Conservation (phyloP, 2,329 filamentous ascomycete genomes). For the Venturia nashicola region DNA sequence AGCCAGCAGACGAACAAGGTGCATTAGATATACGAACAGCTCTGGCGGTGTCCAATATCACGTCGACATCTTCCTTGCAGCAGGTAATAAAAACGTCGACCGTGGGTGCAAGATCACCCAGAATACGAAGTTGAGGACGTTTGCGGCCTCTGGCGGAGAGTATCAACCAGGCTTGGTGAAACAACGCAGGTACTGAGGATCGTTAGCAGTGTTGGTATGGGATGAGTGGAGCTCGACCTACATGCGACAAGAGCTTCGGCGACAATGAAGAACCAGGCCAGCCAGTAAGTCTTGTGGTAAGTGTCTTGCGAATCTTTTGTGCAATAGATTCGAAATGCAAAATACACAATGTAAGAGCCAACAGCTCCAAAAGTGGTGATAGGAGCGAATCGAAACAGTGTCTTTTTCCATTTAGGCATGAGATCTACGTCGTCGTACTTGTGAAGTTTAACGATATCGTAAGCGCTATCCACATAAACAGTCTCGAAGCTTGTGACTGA, state of each 20-base stretch:
- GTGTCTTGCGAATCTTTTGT: constrained; percentile 38
- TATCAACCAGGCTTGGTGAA: constrained; percentile 9
- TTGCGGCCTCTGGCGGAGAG: constrained; percentile 4
- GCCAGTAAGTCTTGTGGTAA: constrained; percentile 28
- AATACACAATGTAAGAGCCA: constrained; percentile 30
- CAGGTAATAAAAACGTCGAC: constrained; percentile 47
- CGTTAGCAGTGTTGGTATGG: background rate
- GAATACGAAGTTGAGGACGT: constrained; percentile 13
- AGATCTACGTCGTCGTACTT: constrained; percentile 26
- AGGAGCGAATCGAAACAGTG: constrained; percentile 22
- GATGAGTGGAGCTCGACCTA: background rate
- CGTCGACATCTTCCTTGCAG: constrained; percentile 44
- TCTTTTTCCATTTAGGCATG: constrained; percentile 26
- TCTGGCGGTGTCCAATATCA: constrained; percentile 45
- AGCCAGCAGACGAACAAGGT: background rate
- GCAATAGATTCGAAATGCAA: constrained; percentile 39
- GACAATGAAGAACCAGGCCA: constrained; percentile 46
- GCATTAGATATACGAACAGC: constrained; percentile 17
- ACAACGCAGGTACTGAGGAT: constrained; percentile 7
- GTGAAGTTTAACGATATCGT: constrained; percentile 6
- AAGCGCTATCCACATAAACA: constrained; percentile 21
- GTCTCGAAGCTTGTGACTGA: constrained; percentile 28
- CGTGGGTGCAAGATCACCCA: constrained; percentile 35
- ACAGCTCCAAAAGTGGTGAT: constrained; percentile 23
- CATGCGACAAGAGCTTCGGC: constrained; percentile 39